A percentile compares a stretch with the other conserved stretches of the same genome.
Evolutionary conservation across 1,139 yeast genomes (phyloP).

Genomic region (Suhomyces bokatorum): DNA sequence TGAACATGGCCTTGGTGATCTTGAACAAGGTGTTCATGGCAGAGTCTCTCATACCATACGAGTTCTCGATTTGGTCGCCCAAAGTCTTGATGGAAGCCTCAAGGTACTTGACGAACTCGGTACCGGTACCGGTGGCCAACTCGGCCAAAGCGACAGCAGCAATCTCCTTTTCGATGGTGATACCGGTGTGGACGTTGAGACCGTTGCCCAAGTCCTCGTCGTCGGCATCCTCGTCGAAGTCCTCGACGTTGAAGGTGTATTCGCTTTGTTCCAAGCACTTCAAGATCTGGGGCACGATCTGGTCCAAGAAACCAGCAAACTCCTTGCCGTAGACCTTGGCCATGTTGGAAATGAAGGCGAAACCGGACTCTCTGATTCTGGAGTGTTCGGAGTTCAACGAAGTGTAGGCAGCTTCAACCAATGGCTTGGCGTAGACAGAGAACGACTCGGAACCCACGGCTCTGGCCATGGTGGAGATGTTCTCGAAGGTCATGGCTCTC

Average conservation of each 20-base stretch:
- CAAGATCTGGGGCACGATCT: constrained; percentile 80
- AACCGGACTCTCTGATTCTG: constrained; percentile 91
- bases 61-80: constrained; percentile 74
- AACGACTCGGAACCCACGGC: constrained; percentile 94
- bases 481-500: constrained; percentile 89
- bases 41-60: constrained; percentile 90
- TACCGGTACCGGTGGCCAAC: constrained; percentile 82
- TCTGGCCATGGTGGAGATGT: constrained; percentile 91
- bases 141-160: constrained; percentile 94
- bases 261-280: constrained; percentile 84
- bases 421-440: constrained; percentile 81
- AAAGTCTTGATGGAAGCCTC: constrained; percentile 68
- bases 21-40: constrained; percentile 84
- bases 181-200: constrained; percentile 87
- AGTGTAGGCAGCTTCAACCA: constrained; percentile 83
- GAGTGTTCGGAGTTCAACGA: constrained; percentile 78
- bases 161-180: constrained; percentile 94
- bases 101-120: constrained; percentile 74
- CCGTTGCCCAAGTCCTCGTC: constrained; percentile 68
- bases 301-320: constrained; percentile 81
- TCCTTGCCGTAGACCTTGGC: constrained; percentile 93
- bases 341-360: constrained; percentile 91
- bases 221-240: constrained; percentile 33
- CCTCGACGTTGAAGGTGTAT: constrained; percentile 53
- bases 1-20: constrained; percentile 70